These are phyloP conservation scores for Fusarium drepaniforme DNA, from an alignment of 2,329 filamentous ascomycete genomes.

Conservation along the genomic window DNA sequence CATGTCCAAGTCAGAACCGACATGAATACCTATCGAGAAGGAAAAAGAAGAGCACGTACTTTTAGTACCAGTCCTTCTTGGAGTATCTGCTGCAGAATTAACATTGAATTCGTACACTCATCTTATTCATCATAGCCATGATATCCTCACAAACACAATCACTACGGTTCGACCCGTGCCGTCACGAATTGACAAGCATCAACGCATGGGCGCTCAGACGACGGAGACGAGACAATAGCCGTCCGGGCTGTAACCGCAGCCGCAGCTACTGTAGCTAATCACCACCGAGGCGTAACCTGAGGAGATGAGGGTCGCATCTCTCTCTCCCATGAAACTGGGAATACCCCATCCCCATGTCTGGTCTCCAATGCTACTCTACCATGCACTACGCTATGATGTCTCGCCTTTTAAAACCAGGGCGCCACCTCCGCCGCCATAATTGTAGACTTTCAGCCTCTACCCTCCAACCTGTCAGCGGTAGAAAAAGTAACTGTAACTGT, in stretches of 20 bases:
- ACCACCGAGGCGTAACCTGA: not conserved
- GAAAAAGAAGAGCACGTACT: not conserved
- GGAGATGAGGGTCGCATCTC: not conserved
- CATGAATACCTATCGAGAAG: not conserved
- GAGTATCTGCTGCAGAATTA: not conserved
- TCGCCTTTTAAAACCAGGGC: conserved; percentile 4
- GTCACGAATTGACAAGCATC: not conserved
- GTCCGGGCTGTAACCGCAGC: not conserved
- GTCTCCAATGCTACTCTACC: not conserved
- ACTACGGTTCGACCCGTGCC: conserved; percentile 4
- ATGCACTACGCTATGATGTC: not conserved
- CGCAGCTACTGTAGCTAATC: not conserved
- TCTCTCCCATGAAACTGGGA: not conserved
- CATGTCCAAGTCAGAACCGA: not conserved
- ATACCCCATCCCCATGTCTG: not conserved
- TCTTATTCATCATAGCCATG: not conserved
- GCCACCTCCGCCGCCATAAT: conserved; percentile 9
- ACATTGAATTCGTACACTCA: not conserved
- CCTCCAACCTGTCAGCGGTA: not conserved
- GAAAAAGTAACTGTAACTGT: not conserved
- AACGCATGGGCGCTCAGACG: not conserved
- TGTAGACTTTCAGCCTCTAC: not conserved
- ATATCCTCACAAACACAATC: not conserved
- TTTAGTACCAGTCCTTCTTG: not conserved
- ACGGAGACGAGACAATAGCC: not conserved